Evolutionary conservation across 352 stramenopile genomes (phyloP), one percentile per base, ranked within the genome.

Genomic region (Globisporangium sylvaticum): DNA sequence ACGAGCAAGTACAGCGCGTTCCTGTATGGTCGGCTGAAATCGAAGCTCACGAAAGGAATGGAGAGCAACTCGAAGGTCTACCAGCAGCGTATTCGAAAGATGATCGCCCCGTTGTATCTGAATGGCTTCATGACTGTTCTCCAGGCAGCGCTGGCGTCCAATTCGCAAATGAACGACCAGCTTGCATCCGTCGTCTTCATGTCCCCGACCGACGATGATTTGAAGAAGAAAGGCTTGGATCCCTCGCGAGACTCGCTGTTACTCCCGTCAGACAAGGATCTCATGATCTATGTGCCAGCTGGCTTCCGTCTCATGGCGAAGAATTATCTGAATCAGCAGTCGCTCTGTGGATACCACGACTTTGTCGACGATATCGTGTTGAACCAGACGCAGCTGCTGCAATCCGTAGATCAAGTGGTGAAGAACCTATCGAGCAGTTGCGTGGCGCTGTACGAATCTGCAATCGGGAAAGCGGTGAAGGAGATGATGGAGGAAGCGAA

Each of bases 281-380:
- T 89, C 20, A 56, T 83, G 20, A 12, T 70, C 2, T 72, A 67
- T 42, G 77, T 78, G 6, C 69, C 59, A 15, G 44, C 67, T 0
- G 68, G 66, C 18, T 86, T 87, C 55, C 71, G 69, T 7, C 20
- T 54, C 1, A 44, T 81, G 0, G 75, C 80, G 25, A 58, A 67
- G n/a, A 80, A 83, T 46, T 87, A 87, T 59, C 48, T 89, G 22
- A 67, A 60, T 0, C 63, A 68, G 31, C 44, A n/a, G 10, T 86
- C 78, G 2, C 32, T 87, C 14, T 84, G 75, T 22, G 80, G 80
- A 0, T 86, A 80, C 69, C 69, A 84, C 65, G 80, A 89, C 61
- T 81, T 89, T 48, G 62, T 89, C 8, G 80, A 89, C 56, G 80
- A 89, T 54, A 76, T 86, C 15, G 55, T 86, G 8, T 64, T 89